phyloP scores from a whole-genome alignment of 2,329 filamentous ascomycete species.

The Emydomyces testavorans region DNA sequence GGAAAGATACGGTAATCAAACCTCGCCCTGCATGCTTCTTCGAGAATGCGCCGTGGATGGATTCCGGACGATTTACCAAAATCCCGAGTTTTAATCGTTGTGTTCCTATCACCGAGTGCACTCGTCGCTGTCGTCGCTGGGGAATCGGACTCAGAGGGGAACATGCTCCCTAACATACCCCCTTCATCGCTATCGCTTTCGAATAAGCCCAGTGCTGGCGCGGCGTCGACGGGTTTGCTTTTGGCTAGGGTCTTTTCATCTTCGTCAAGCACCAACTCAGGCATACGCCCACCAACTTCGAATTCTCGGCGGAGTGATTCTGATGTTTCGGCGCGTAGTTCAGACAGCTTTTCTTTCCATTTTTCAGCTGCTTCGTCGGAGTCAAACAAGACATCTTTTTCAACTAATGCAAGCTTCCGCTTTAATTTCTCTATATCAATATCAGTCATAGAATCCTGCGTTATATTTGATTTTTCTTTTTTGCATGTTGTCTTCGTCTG shows the following conservation, averaged over 20 bases:
- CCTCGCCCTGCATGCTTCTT: constrained; percentile 79
- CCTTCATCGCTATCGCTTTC: constrained; percentile 33
- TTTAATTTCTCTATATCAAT: constrained; percentile 53
- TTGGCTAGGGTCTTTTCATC: constrained; percentile 35
- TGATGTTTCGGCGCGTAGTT: constrained; percentile 52
- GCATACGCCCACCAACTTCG: constrained; percentile 2
- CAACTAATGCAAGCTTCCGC: constrained; percentile 63
- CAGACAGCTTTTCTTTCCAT: constrained; percentile 51
- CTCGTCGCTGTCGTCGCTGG: constrained; percentile 34
- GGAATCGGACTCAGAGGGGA: constrained; percentile 33
- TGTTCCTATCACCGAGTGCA: constrained; percentile 25
- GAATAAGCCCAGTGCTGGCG: constrained; percentile 6
- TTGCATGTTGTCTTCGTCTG: constrained; percentile 31
- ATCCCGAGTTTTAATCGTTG: constrained; percentile 53
- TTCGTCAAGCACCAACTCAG: constrained; percentile 13
- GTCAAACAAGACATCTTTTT: constrained; percentile 68
- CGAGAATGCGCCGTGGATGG: constrained; percentile 61
- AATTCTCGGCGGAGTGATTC: constrained; percentile 19
- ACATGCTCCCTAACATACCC: constrained; percentile 48
- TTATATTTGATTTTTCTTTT: constrained; percentile 25
- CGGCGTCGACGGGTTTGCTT: constrained; percentile 29
- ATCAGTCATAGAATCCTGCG: constrained; percentile 17
- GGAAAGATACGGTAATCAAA: constrained; percentile 24
- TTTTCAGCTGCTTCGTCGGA: constrained; percentile 50
- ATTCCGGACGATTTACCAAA: constrained; percentile 76